Conservation (phyloP, 2,329 filamentous ascomycete genomes). For the Cladosporium sp. region DNA sequence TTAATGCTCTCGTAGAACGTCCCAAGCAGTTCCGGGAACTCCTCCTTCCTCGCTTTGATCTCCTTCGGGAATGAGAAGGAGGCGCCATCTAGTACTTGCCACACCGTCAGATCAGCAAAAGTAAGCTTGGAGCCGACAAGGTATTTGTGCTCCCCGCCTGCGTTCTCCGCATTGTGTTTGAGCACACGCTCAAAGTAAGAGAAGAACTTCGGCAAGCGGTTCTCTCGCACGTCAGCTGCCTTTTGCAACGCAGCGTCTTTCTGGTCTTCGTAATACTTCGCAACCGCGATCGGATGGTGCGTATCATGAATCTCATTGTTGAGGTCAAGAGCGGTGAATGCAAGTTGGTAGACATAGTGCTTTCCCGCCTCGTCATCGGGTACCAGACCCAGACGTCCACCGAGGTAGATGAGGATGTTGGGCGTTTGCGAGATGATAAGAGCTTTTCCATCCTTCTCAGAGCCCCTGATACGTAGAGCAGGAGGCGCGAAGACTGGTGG, state of each 20-base stretch:
- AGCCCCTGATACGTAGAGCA: slow-evolving; percentile 53
- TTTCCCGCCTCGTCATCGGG: slow-evolving; percentile 46
- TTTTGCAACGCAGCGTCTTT: slow-evolving; percentile 60
- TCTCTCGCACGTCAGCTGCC: slow-evolving; percentile 55
- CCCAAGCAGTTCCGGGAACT: slow-evolving; percentile 59
- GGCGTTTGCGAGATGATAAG: slow-evolving; percentile 65
- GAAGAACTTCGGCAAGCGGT: slow-evolving; percentile 68
- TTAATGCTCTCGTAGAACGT: slow-evolving; percentile 60
- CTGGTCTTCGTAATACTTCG: slow-evolving; percentile 70
- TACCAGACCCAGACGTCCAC: slow-evolving; percentile 55
- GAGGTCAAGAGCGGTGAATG: slow-evolving; percentile 67
- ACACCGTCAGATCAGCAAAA: slow-evolving; percentile 70
- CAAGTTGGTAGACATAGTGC: slow-evolving; percentile 59
- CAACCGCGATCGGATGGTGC: slow-evolving; percentile 63
- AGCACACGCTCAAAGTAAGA: slow-evolving; percentile 67
- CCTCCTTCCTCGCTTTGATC: slow-evolving; percentile 50
- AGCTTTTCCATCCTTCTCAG: slow-evolving; percentile 49
- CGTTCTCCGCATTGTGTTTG: slow-evolving; percentile 51
- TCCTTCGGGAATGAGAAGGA: slow-evolving; percentile 68
- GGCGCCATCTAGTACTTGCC: slow-evolving; percentile 58
- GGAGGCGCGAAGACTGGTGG: slow-evolving; percentile 65
- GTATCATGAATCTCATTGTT: slow-evolving; percentile 70
- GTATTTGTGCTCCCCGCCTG: slow-evolving; percentile 55
- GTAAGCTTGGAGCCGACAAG: slow-evolving; percentile 62
- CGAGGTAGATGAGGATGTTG: slow-evolving; percentile 70